These are phyloP conservation scores for Handroanthus guayacan DNA, from an alignment of 257 asterid species.

Conservation along the genomic window DNA sequence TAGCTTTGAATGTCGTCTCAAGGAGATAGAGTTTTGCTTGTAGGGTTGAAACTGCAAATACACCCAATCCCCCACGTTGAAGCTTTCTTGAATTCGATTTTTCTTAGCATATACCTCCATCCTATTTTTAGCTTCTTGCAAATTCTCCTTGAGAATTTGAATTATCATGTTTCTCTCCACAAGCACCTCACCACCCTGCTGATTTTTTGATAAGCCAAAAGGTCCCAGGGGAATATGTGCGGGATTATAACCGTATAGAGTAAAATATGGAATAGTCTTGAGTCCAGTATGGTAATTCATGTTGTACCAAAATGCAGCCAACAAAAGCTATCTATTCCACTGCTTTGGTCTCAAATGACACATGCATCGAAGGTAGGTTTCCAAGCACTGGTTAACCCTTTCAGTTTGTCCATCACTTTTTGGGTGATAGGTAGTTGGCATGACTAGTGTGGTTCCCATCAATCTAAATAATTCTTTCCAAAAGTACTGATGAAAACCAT, in stretches of 20 bases:
- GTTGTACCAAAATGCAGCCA: not conserved
- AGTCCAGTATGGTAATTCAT: not conserved
- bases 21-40: not conserved
- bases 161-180: not conserved
- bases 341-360: not conserved
- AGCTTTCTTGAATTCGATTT: not conserved
- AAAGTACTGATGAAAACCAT: not conserved
- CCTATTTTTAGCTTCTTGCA: not conserved
- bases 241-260: not conserved
- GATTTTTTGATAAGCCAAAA: not conserved
- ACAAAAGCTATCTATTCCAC: not conserved
- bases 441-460: not conserved
- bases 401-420: not conserved
- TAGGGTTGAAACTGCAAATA: not conserved
- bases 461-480: not conserved
- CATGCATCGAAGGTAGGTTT: not conserved
- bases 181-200: not conserved
- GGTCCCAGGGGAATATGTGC: not conserved
- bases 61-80: not conserved
- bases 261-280: not conserved
- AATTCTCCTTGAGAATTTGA: not conserved
- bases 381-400: not conserved
- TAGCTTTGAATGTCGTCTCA: not conserved
- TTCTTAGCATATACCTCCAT: not conserved
- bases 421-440: not conserved